Percentiles rank a stretch among this genome's conserved stretches.
Evolutionary conservation across 352 stramenopile species (phyloP).

Genomic region (Thalassiosira ordinaria): DNA sequence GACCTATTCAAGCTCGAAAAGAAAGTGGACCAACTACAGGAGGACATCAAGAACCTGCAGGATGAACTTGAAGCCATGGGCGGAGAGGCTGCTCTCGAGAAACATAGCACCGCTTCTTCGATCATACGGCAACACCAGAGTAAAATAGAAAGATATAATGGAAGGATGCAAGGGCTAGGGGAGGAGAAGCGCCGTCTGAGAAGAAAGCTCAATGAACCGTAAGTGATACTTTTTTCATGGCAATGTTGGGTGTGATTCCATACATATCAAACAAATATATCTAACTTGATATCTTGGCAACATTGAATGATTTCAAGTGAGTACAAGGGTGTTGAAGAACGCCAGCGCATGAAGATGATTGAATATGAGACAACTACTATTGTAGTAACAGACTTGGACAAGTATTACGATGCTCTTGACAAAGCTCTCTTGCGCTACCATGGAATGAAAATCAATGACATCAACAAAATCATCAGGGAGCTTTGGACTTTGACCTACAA

Average conservation of each 20-base stretch:
- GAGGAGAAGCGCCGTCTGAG: slow-evolving; percentile 59
- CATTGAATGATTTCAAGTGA: too few species aligned
- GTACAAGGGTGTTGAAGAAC: slow-evolving; percentile 93
- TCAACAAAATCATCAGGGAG: slow-evolving; percentile 98
- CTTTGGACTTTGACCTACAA: slow-evolving; percentile 99
- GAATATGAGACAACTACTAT: slow-evolving; percentile 95
- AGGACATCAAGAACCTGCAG: slow-evolving; percentile 36
- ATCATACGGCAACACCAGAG: slow-evolving; percentile 41
- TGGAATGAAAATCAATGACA: slow-evolving; percentile 98
- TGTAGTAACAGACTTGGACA: slow-evolving; percentile 95
- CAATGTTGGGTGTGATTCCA: too few species aligned
- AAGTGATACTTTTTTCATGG: too few species aligned
- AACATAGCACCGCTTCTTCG: slow-evolving; percentile 2
- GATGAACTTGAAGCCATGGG: slow-evolving; percentile 43
- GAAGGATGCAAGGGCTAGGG: slow-evolving; percentile 38
- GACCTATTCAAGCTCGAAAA: slow-evolving; percentile 51
- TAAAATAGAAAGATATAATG: slow-evolving; percentile 36
- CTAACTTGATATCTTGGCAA: too few species aligned
- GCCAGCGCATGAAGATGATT: slow-evolving; percentile 93
- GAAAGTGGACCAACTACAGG: slow-evolving; percentile 50
- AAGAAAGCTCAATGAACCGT: slow-evolving; percentile 70
- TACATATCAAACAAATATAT: too few species aligned
- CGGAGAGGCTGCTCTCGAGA: slow-evolving; percentile 21
- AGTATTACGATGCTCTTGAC: slow-evolving; percentile 94
- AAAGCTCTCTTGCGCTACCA: slow-evolving; percentile 97